Evolutionary conservation across 2,329 filamentous ascomycete genomes (phyloP).

Genomic region (Beauveria sp.): DNA sequence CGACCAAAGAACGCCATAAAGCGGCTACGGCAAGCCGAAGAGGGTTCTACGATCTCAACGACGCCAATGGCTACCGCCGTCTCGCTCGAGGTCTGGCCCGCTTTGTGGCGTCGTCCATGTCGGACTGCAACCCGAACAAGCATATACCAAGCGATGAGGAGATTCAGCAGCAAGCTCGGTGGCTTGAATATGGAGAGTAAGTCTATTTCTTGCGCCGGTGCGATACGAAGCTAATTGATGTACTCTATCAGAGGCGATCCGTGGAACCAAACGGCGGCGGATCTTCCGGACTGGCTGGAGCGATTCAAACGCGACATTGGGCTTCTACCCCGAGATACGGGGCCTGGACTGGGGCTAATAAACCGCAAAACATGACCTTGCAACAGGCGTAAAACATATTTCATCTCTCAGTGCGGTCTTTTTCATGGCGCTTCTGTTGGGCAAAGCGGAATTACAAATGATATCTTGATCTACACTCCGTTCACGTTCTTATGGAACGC

Average conservation of each 20-base stretch:
- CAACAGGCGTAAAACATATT: neutral
- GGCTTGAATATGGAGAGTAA: constrained; percentile 55
- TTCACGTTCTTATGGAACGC: no score
- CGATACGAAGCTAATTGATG: constrained; percentile 14
- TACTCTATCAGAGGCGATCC: constrained; percentile 41
- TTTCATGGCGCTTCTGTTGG: no score
- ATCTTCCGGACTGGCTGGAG: constrained; percentile 55
- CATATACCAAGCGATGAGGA: constrained; percentile 53
- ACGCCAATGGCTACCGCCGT: constrained; percentile 52
- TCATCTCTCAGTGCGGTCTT: no score
- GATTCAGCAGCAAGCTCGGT: constrained; percentile 54
- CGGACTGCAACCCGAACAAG: constrained; percentile 50
- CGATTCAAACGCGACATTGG: constrained; percentile 54
- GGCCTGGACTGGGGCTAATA: neutral
- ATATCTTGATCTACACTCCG: no score
- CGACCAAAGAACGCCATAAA: constrained; percentile 49
- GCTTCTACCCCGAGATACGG: neutral
- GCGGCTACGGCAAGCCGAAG: constrained; percentile 43
- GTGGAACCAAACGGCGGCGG: constrained; percentile 56
- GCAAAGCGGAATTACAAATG: no score
- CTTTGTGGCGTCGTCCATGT: constrained; percentile 46
- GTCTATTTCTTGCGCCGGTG: constrained; percentile 17
- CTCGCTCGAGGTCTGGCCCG: constrained; percentile 46
- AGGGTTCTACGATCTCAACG: constrained; percentile 51
- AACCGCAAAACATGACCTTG: neutral